Conservation (phyloP, 1,284 basidiomycete genomes). For the Pseudozyma thailandica region DNA sequence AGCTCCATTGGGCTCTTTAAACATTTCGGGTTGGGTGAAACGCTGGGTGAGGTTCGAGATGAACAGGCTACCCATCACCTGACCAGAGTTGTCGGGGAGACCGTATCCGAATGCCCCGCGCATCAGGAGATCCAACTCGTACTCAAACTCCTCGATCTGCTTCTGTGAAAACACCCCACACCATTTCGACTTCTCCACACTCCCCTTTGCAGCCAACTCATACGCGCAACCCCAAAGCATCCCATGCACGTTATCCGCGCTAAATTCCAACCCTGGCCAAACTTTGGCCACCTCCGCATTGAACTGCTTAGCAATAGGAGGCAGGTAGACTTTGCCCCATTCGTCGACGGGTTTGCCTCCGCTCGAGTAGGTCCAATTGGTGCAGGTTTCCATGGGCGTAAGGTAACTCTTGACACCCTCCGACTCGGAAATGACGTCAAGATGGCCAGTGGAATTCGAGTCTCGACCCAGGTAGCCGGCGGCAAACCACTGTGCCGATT, state of each 20-base stretch:
- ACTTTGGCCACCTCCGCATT: conserved; percentile 66
- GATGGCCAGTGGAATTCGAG: conserved; percentile 66
- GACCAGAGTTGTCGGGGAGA: conserved; percentile 69
- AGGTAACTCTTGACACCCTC: conserved; percentile 70
- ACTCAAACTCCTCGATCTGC: conserved; percentile 71
- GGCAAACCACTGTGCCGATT: conserved; percentile 71
- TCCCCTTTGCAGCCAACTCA: conserved; percentile 69
- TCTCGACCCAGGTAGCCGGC: conserved; percentile 70
- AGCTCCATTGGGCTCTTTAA: conserved; percentile 18
- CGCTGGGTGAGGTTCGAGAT: conserved; percentile 71
- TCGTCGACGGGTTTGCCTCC: conserved; percentile 55
- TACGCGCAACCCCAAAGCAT: conserved; percentile 72
- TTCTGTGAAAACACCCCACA: conserved; percentile 69
- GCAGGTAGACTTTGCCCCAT: conserved; percentile 70
- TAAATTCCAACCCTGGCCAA: conserved; percentile 25
- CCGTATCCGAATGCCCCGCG: conserved; percentile 71
- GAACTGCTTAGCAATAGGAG: conserved; percentile 69
- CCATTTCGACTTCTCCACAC: conserved; percentile 68
- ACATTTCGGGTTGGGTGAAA: conserved; percentile 43
- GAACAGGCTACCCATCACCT: conserved; percentile 70
- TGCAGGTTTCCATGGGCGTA: conserved; percentile 71
- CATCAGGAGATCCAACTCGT: conserved; percentile 72
- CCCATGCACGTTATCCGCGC: conserved; percentile 67
- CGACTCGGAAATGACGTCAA: conserved; percentile 70
- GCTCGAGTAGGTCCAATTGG: conserved; percentile 69